Evolutionary conservation across 2,329 filamentous ascomycete species (phyloP).

Genomic region (Talaromyces funiculosus): DNA sequence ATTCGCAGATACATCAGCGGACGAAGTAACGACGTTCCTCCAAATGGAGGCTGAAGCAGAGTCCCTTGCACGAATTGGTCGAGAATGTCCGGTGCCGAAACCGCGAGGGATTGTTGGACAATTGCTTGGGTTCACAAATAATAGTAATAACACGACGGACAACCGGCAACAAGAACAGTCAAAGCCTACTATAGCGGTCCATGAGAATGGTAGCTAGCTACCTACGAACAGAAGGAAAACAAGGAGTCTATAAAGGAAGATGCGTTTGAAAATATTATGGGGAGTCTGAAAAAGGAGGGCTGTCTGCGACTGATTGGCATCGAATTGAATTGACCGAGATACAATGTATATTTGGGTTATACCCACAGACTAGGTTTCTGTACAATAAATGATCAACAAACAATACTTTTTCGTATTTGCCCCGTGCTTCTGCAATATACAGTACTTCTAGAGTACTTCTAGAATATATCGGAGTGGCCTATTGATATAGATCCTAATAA

Average conservation of each 20-base stretch:
- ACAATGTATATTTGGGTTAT: slow-evolving; percentile 6
- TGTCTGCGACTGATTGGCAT: neutral
- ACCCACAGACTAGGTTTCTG: slow-evolving; percentile 1
- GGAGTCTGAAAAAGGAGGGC: neutral
- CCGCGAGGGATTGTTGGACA: slow-evolving; percentile 72
- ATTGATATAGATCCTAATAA: too few species aligned
- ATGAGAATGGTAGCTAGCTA: slow-evolving; percentile 14
- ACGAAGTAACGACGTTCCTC: slow-evolving; percentile 42
- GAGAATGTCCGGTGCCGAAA: slow-evolving; percentile 91
- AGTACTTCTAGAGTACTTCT: too few species aligned
- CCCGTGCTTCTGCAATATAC: too few species aligned
- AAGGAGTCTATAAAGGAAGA: neutral
- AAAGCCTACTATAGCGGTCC: slow-evolving; percentile 13
- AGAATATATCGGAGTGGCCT: too few species aligned
- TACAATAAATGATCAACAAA: slow-evolving; percentile 1
- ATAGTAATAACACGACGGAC: slow-evolving; percentile 16
- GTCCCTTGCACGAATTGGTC: slow-evolving; percentile 42
- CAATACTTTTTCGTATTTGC: neutral
- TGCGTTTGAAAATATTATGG: neutral
- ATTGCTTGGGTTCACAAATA: slow-evolving; percentile 62
- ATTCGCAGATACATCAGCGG: slow-evolving; percentile 25
- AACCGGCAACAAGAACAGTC: slow-evolving; percentile 7
- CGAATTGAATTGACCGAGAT: neutral
- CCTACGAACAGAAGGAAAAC: neutral
- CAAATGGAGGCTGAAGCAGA: slow-evolving; percentile 39